Evolutionary conservation across 768 basidiomycete genomes (phyloP).

Genomic region (Zangia roseola): DNA sequence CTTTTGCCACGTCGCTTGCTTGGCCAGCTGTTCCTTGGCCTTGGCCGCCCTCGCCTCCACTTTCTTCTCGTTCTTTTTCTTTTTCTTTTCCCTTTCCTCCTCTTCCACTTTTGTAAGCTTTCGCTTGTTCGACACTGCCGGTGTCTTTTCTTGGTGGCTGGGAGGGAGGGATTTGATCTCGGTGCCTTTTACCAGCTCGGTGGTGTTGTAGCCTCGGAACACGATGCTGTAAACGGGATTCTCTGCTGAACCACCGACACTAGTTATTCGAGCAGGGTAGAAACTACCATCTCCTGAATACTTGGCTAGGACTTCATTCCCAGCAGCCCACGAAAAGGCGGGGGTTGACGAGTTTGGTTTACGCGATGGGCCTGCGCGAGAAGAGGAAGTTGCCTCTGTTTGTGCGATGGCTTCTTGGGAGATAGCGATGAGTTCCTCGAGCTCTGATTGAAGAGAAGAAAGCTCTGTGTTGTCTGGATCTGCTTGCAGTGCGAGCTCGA

Average conservation of each 20-base stretch:
- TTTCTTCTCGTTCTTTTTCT: slow-evolving; percentile 96
- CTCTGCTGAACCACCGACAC: slow-evolving; percentile 76
- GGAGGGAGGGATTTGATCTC: slow-evolving; percentile 71
- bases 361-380: slow-evolving; percentile 55
- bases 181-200: slow-evolving; percentile 73
- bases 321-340: slow-evolving; percentile 65
- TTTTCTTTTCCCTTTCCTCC: slow-evolving; percentile 84
- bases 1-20: slow-evolving; percentile 90
- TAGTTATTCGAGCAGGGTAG: slow-evolving; percentile 89
- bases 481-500: slow-evolving; percentile 71
- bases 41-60: slow-evolving; percentile 79
- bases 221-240: slow-evolving; percentile 86
- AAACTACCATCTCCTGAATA: slow-evolving; percentile 82
- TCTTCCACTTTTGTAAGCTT: slow-evolving; percentile 80
- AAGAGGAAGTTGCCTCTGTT: slow-evolving; percentile 59
- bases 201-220: slow-evolving; percentile 90
- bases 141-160: slow-evolving; percentile 47
- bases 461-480: slow-evolving; percentile 79
- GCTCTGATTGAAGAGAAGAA: slow-evolving; percentile 67
- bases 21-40: slow-evolving; percentile 81
- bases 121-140: slow-evolving; percentile 57
- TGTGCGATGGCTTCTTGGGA: slow-evolving; percentile 71
- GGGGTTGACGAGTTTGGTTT: slow-evolving; percentile 53
- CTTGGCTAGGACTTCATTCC: slow-evolving; percentile 83
- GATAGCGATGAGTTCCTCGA: slow-evolving; percentile 81